Evolutionary conservation across 208 protist genomes (phyloP), one percentile per base, ranked within the genome.

Genomic region (Angomonas desouzai): DNA sequence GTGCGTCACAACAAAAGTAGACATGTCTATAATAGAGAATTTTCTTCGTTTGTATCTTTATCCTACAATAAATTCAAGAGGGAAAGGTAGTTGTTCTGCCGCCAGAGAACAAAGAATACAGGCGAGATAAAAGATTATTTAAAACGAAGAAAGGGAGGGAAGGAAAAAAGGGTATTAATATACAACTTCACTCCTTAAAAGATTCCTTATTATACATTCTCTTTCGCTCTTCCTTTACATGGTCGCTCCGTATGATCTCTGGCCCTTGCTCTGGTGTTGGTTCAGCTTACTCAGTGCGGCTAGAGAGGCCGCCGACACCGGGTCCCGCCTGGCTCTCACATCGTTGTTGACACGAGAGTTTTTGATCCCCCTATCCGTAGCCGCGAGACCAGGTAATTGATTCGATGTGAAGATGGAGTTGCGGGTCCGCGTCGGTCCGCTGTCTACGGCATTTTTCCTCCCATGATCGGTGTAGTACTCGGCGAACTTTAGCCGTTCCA

Each of bases 1-100:
- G 70, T 92, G 79, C 3, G 75, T 32, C 0, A 85, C 80, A n/a
- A 59, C 53, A 62, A 81, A 91, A 45, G 32, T 61, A 22, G 22
- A 27, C 32, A 66, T 45, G 20, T 22, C 2, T 40, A 16, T 16
- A 27, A 51, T 51, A 13, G 45, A 6, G 9, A 51, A 22, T 13
- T 51, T 33, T 16, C 28, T 36, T 34, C 28, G 20, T 57, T 40
- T 40, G 9, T 40, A n/a, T n/a, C n/a, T n/a, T n/a, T n/a, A n/a
- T n/a, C n/a, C n/a, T n/a, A n/a, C n/a, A n/a, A n/a, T n/a, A n/a
- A n/a, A n/a, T n/a, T n/a, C n/a, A n/a, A n/a, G n/a, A n/a, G n/a
- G n/a, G n/a, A n/a, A n/a, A n/a, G n/a, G n/a, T n/a, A n/a, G n/a
- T n/a, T n/a, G n/a, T n/a, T n/a, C n/a, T n/a, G n/a, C n/a, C n/a